A percentile compares a stretch with the other conserved stretches of the same genome.
Evolutionary conservation across 805 yeast genomes (phyloP).

Genomic region (Nakazawaea populi): DNA sequence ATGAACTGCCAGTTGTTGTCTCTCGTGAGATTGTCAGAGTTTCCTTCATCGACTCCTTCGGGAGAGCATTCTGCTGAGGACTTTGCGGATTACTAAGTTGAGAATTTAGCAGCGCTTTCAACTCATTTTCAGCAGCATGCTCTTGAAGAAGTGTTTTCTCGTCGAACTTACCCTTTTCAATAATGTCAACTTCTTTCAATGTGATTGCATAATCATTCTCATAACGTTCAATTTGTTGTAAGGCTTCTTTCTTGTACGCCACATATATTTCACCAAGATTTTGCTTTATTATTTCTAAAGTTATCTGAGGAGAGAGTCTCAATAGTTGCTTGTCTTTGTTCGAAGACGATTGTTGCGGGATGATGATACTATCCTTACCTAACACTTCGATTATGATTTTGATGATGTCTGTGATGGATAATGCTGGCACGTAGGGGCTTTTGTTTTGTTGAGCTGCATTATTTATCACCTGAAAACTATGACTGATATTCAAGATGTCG

Average conservation of each 20-base stretch:
- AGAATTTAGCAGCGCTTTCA: conserved; percentile 12
- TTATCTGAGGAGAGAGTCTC: conserved; percentile 24
- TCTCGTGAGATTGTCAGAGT: too few species aligned
- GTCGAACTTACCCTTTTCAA: conserved; percentile 35
- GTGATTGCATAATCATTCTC: conserved; percentile 30
- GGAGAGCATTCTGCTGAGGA: neutral
- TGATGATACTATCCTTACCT: conserved; percentile 19
- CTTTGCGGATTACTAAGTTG: neutral
- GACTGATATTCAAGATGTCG: conserved; percentile 25
- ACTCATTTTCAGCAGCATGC: conserved; percentile 15
- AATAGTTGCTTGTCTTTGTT: conserved; percentile 21
- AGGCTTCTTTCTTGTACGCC: conserved; percentile 25
- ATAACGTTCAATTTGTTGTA: conserved; percentile 30
- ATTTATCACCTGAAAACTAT: conserved; percentile 19
- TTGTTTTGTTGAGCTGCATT: conserved; percentile 1
- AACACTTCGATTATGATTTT: conserved; percentile 29
- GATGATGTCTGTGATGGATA: conserved; percentile 28
- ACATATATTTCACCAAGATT: conserved; percentile 26
- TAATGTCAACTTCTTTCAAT: conserved; percentile 31
- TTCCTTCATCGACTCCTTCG: neutral
- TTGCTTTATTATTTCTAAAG: conserved; percentile 25
- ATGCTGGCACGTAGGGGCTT: conserved; percentile 14
- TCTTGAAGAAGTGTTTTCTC: conserved; percentile 25
- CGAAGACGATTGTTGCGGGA: conserved; percentile 11
- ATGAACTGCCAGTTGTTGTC: too few species aligned